Percentiles rank a stretch among this genome's conserved stretches.
Evolutionary conservation across 257 asterid genomes (phyloP).

Genomic region (Nicotiana sylvestris): DNA sequence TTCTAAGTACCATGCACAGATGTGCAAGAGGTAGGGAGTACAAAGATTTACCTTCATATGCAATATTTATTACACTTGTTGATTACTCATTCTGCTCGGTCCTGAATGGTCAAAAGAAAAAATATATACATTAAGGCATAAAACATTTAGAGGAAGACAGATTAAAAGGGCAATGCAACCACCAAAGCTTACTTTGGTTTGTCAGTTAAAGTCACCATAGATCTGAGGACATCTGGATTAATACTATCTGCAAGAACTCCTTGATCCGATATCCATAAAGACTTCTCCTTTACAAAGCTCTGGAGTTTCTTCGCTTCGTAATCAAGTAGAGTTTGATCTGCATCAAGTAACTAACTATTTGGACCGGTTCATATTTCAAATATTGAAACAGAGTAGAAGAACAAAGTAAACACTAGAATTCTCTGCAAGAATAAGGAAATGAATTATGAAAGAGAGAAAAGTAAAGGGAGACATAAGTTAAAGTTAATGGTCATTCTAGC

Average conservation of each 20-base stretch:
- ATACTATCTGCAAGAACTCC: conserved; percentile 79
- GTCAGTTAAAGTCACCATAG: conserved; percentile 74
- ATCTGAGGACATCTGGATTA: conserved; percentile 76
- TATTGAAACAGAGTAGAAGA: not conserved
- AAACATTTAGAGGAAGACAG: not conserved
- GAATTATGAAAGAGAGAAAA: not conserved
- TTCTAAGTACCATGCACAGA: not conserved
- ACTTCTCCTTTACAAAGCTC: conserved; percentile 79
- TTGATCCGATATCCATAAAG: conserved; percentile 61
- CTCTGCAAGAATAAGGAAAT: not conserved
- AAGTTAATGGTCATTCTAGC: not conserved
- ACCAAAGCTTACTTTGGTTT: conserved; percentile 41
- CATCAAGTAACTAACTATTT: conserved; percentile 16
- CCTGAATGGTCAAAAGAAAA: conserved; percentile 23
- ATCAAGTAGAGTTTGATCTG: conserved; percentile 74
- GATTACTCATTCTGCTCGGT: conserved; percentile 27
- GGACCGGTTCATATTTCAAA: not conserved
- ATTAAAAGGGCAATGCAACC: conserved; percentile 2
- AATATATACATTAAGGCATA: not conserved
- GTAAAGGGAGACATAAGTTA: not conserved
- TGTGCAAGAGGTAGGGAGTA: conserved; percentile 1
- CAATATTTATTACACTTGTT: conserved; percentile 8
- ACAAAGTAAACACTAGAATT: not conserved
- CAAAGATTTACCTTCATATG: conserved; percentile 5
- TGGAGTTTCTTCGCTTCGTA: conserved; percentile 79